Base-by-base conservation (phyloP, 768 basidiomycete genomes). In the Suillus fuscotomentosus region DNA sequence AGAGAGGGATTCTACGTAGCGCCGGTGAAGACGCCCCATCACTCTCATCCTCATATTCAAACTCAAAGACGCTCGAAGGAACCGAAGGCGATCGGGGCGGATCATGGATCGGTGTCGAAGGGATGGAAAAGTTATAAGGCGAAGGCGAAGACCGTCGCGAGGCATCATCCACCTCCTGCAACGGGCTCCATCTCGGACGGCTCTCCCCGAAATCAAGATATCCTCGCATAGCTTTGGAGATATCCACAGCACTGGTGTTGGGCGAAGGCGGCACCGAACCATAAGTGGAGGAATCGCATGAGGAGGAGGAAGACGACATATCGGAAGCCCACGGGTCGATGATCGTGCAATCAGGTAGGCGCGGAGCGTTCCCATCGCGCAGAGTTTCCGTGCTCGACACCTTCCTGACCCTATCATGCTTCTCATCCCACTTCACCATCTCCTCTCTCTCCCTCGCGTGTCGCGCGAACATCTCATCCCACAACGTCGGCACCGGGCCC, bases 391-490 rank as follows among this genome's bases (percentile, higher is more conserved):
- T 73, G 63, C 84, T 85, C 13, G 70, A 62, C 15, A 76, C 72
- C 39, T 75, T 79, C 63, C 69, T 81, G 5, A 69, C 5, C 60
- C 70, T 61, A 42, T 66, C 64, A 5, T 72, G 70, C n/a, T 56
- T 69, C 43, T 79, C 77, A 22, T 89, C 84, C 84, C 86, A 84
- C 5, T 71, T 74, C 59, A 87, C 61, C 24, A 89, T 71, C 60
- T 84, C 84, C 65, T 87, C 84, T 41, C 83, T 77, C 74, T 90
- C 88, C 50, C 77, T 75, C 63, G 84, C 76, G 68, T 90, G 88
- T 27, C 88, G 81, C 22, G 72, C 64, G 51, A 90, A 78, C 60
- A 90, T 76, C 69, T 87, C 88, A 60, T 88, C 88, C 88, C 88
- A 90, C 4, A 84, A 70, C 1, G 82, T 80, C 47, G 72, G 70